Evolutionary conservation across 305 asterid species (phyloP).

Genomic region (Andrographis paniculata): DNA sequence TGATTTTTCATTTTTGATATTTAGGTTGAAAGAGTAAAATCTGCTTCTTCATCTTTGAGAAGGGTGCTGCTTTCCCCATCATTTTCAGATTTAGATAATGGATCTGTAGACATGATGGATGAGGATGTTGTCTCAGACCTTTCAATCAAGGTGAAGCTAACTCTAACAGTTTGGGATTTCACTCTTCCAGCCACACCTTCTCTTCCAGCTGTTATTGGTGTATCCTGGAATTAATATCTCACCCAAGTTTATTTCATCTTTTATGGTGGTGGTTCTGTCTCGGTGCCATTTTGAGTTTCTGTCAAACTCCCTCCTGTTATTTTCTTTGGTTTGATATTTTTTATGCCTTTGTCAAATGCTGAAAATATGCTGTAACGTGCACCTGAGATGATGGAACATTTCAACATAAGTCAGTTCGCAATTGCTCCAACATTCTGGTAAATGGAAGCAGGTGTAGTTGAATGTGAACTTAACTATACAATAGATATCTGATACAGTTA

Average conservation of each 20-base stretch:
- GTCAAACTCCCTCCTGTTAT: constrained; percentile 3
- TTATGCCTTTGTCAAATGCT: too few relatives aligned
- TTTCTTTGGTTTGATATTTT: constrained; percentile 6
- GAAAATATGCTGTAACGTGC: too few relatives aligned
- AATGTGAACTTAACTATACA: constrained; percentile 35
- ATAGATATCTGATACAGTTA: constrained; percentile 94
- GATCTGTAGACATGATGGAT: constrained; percentile 85
- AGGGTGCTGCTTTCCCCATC: constrained; percentile 68
- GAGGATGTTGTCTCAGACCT: constrained; percentile 77
- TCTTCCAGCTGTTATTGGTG: constrained; percentile 98
- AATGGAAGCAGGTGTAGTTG: constrained; percentile 6
- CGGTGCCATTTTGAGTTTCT: background rate
- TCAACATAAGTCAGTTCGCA: constrained; percentile 35
- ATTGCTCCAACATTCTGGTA: constrained; percentile 19
- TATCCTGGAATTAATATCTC: constrained; percentile 43
- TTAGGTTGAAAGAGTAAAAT: constrained; percentile 75
- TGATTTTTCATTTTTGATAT: constrained; percentile 13
- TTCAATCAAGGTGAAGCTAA: constrained; percentile 70
- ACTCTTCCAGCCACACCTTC: constrained; percentile 87
- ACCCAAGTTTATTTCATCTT: constrained; percentile 6
- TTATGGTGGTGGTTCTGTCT: constrained; percentile 10
- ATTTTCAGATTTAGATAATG: constrained; percentile 76
- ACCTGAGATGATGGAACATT: too few relatives aligned
- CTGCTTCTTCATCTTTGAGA: constrained; percentile 68
- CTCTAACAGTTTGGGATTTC: constrained; percentile 93